Evolutionary conservation across 1,284 basidiomycete species (phyloP).

Genomic region (Ceratobasidium sp.): DNA sequence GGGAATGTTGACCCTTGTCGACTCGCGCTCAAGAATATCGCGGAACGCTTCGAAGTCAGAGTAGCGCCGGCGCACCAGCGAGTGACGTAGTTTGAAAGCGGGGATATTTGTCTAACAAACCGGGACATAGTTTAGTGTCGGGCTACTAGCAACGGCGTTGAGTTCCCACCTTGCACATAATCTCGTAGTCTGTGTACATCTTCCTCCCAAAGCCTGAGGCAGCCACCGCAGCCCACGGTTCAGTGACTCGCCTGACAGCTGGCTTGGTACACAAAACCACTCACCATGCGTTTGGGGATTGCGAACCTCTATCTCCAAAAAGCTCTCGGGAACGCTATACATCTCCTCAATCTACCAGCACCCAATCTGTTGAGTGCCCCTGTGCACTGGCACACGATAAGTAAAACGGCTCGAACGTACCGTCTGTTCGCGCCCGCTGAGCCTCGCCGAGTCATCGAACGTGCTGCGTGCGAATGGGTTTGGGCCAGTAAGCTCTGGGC

Average conservation of each 20-base stretch:
- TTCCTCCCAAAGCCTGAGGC: slow-evolving; percentile 89
- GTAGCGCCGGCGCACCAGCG: slow-evolving; percentile 92
- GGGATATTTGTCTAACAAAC: slow-evolving; percentile 91
- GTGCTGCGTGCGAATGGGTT: slow-evolving; percentile 74
- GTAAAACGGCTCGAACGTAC: slow-evolving; percentile 61
- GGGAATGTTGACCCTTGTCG: slow-evolving; percentile 96
- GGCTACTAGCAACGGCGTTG: background rate
- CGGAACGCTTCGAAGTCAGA: slow-evolving; percentile 99
- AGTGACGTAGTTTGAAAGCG: slow-evolving; percentile 96
- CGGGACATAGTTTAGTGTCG: slow-evolving; percentile 16
- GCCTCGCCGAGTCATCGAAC: slow-evolving; percentile 74
- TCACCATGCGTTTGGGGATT: slow-evolving; percentile 97
- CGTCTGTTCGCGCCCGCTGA: slow-evolving; percentile 80
- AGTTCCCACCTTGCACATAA: slow-evolving; percentile 89
- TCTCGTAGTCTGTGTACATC: slow-evolving; percentile 99
- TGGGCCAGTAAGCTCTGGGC: slow-evolving; percentile 37
- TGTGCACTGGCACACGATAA: slow-evolving; percentile 53
- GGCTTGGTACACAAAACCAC: slow-evolving; percentile 49
- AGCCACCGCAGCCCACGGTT: background rate
- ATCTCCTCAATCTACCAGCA: slow-evolving; percentile 94
- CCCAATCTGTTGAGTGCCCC: too few relatives aligned
- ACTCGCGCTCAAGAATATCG: slow-evolving; percentile 97
- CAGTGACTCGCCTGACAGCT: background rate
- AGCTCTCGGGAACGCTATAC: slow-evolving; percentile 97
- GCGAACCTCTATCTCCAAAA: slow-evolving; percentile 96